These are phyloP conservation scores for Stagonosporopsis cucurbitacearum DNA, from an alignment of 2,329 filamentous ascomycete species.

Conservation along the genomic window DNA sequence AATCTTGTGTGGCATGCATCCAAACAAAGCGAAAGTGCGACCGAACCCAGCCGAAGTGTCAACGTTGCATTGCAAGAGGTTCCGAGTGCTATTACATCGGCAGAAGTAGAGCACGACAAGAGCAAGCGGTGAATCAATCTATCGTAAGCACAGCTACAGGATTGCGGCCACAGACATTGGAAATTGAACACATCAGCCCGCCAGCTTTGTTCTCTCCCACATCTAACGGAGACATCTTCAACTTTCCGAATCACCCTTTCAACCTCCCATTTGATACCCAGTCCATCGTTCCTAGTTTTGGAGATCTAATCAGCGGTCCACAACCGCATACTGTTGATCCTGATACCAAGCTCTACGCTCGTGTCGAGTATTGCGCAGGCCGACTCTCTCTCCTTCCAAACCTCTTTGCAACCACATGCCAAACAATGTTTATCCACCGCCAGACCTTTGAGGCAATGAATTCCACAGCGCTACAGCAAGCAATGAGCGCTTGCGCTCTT, in stretches of 20 bases:
- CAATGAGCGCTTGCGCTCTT: conserved; percentile 1
- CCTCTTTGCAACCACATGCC: background rate
- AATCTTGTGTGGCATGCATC: conserved; percentile 24
- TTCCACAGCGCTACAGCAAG: background rate
- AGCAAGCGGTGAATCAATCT: background rate
- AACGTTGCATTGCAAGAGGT: conserved; percentile 20
- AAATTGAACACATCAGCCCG: background rate
- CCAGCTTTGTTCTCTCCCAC: background rate
- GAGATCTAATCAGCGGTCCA: background rate
- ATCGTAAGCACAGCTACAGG: background rate
- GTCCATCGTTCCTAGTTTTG: background rate
- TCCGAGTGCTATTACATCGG: conserved; percentile 20
- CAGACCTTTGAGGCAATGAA: background rate
- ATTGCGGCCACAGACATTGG: background rate
- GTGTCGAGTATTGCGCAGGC: background rate
- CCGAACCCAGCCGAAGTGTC: conserved; percentile 18
- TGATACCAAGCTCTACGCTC: background rate
- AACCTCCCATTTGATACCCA: background rate
- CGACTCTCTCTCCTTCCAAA: background rate
- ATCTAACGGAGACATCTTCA: conserved; percentile 10
- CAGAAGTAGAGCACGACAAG: background rate
- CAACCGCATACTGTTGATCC: background rate
- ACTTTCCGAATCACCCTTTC: conserved; percentile 21
- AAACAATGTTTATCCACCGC: conserved; percentile 1
- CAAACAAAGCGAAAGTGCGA: conserved; percentile 26